Conservation (phyloP, 2,329 filamentous ascomycete species). For the Neofusicoccum sp. region DNA sequence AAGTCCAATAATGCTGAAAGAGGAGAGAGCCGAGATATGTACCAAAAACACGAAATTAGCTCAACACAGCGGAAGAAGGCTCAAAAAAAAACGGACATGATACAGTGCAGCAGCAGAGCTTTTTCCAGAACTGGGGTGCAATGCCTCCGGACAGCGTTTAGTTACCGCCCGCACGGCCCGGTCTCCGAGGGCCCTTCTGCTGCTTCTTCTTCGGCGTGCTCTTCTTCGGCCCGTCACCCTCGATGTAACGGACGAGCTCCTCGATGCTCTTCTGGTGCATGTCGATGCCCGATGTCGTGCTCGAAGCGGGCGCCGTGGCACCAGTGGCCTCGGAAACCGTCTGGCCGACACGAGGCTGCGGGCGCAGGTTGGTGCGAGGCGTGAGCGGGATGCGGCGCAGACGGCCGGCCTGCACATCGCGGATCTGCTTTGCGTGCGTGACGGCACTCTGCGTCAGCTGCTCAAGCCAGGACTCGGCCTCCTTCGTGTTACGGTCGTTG, state of each 20-base stretch:
- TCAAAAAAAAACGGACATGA: not conserved
- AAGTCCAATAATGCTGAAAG: slow-evolving; percentile 9
- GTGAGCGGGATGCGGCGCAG: slow-evolving; percentile 70
- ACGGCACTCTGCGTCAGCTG: slow-evolving; percentile 96
- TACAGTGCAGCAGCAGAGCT: slow-evolving; percentile 12
- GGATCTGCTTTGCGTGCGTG: slow-evolving; percentile 87
- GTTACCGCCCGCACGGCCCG: slow-evolving; percentile 17
- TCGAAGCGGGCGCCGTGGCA: slow-evolving; percentile 38
- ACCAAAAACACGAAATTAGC: not conserved
- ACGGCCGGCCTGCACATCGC: slow-evolving; percentile 73
- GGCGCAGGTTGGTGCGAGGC: slow-evolving; percentile 57
- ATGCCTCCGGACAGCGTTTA: slow-evolving; percentile 3
- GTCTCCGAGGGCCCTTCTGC: slow-evolving; percentile 15
- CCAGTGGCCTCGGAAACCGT: slow-evolving; percentile 48
- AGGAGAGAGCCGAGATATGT: slow-evolving; percentile 8
- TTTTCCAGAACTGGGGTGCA: not conserved
- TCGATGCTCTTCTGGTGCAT: slow-evolving; percentile 75
- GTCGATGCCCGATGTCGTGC: slow-evolving; percentile 26
- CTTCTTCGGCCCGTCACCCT: slow-evolving; percentile 52
- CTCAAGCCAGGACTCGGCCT: slow-evolving; percentile 94
- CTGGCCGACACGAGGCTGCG: slow-evolving; percentile 63
- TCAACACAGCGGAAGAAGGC: not conserved
- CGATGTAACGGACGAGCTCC: slow-evolving; percentile 91
- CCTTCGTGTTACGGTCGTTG: slow-evolving; percentile 95
- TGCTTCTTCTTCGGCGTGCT: slow-evolving; percentile 16